phyloP scores from a whole-genome alignment of 106 monocot species.

The Allium cepa region DNA sequence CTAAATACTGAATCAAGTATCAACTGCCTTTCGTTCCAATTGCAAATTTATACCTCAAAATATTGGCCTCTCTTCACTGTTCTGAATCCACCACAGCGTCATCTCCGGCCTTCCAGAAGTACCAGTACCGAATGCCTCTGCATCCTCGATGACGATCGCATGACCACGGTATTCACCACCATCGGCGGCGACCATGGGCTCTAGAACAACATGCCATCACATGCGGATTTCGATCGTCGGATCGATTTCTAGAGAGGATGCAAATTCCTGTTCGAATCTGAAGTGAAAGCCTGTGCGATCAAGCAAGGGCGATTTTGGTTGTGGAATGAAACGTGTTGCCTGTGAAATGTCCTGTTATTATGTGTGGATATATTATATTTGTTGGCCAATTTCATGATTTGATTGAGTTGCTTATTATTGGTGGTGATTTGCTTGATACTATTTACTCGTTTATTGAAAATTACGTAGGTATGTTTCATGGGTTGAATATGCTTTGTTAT shows the following conservation, averaged over 20 bases:
- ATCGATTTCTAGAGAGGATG: constrained; percentile 48
- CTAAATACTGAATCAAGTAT: too few species aligned
- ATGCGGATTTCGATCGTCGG: constrained; percentile 55
- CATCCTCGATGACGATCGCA: too few species aligned
- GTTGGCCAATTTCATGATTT: constrained; percentile 73
- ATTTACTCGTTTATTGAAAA: constrained; percentile 69
- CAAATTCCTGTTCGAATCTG: constrained; percentile 18
- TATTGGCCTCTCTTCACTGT: too few species aligned
- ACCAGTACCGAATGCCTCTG: too few species aligned
- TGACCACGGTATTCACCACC: too few species aligned
- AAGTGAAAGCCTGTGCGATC: constrained; percentile 60
- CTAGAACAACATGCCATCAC: constrained; percentile 23
- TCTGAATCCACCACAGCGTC: too few species aligned
- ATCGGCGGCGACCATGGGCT: too few species aligned
- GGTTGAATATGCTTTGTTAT: too few species aligned
- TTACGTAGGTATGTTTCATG: constrained; percentile 32
- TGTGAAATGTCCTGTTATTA: constrained; percentile 54
- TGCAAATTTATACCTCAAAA: too few species aligned
- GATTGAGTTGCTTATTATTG: constrained; percentile 62
- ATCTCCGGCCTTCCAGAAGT: too few species aligned
- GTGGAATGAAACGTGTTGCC: constrained; percentile 83
- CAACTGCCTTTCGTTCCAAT: too few species aligned
- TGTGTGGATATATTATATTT: constrained; percentile 74
- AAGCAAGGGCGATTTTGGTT: constrained; percentile 53
- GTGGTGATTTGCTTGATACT: constrained; percentile 44